phyloP scores from a whole-genome alignment of 305 asterid species.

The Ilex paraguariensis region DNA sequence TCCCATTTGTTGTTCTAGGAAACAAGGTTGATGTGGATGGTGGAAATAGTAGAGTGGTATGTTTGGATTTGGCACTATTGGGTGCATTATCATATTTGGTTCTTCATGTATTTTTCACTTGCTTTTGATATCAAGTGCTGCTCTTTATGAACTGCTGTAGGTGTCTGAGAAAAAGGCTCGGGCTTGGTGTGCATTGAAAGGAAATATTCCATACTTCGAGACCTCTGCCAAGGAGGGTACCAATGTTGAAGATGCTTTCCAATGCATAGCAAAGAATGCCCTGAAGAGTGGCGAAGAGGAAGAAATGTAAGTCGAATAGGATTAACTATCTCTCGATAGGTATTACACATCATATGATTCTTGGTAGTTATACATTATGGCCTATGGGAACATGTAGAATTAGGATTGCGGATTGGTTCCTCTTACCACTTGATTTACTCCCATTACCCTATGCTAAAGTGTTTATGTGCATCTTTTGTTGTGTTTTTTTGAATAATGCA shows the following conservation, averaged over 20 bases:
- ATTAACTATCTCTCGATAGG: background rate
- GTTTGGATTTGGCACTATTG: background rate
- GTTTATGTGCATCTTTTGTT: background rate
- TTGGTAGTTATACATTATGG: background rate
- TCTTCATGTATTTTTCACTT: too few relatives aligned
- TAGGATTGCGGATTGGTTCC: background rate
- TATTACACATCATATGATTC: background rate
- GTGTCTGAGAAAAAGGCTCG: slow-evolving; percentile 56
- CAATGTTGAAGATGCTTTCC: slow-evolving; percentile 86
- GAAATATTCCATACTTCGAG: slow-evolving; percentile 73
- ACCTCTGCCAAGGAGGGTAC: slow-evolving; percentile 89
- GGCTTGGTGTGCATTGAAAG: slow-evolving; percentile 50
- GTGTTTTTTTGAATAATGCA: background rate
- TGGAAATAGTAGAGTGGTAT: slow-evolving; percentile 95
- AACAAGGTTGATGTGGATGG: slow-evolving; percentile 96
- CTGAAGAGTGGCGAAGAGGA: slow-evolving; percentile 50
- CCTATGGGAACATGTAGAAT: background rate
- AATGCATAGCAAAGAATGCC: slow-evolving; percentile 63
- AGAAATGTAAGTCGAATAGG: slow-evolving; percentile 55
- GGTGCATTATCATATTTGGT: too few relatives aligned
- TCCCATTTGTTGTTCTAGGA: slow-evolving; percentile 96
- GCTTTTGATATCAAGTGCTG: background rate
- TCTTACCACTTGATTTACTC: background rate
- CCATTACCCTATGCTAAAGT: background rate
- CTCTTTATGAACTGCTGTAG: slow-evolving; percentile 13